Conservation (phyloP, 2,329 filamentous ascomycete genomes). For the Arthroderma uncinatum region DNA sequence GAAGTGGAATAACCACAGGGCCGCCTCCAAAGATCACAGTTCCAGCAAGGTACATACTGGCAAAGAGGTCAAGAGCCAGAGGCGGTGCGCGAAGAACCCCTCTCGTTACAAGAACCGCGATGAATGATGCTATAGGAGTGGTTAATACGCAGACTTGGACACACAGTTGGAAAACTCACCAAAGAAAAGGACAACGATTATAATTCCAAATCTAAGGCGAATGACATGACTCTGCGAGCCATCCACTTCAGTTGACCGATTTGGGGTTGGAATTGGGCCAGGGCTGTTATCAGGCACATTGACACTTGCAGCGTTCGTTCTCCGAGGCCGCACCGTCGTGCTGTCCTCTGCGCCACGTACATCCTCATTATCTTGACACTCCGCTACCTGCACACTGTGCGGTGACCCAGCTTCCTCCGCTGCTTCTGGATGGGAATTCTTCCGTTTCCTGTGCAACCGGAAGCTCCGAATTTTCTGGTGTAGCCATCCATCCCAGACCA, state of each 20-base stretch:
- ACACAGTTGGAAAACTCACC: slow-evolving; percentile 19
- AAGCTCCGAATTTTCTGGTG: slow-evolving; percentile 29
- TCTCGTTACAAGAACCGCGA: slow-evolving; percentile 45
- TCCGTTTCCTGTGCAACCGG: background rate
- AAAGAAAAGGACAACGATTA: slow-evolving; percentile 40
- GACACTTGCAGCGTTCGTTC: background rate
- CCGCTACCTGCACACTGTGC: slow-evolving; percentile 7
- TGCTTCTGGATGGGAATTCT: background rate
- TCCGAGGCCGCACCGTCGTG: background rate
- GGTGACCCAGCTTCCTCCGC: slow-evolving; percentile 11
- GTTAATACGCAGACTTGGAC: background rate
- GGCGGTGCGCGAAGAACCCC: slow-evolving; percentile 31
- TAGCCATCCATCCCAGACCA: slow-evolving; percentile 48
- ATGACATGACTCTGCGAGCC: slow-evolving; percentile 13
- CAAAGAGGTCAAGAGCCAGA: slow-evolving; percentile 50
- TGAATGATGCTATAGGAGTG: slow-evolving; percentile 39
- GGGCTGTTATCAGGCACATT: background rate
- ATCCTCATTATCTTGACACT: background rate
- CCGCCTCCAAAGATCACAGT: slow-evolving; percentile 58
- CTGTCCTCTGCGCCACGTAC: background rate
- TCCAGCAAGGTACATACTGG: slow-evolving; percentile 62
- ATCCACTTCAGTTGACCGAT: background rate
- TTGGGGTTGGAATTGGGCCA: background rate
- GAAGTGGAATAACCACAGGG: slow-evolving; percentile 53
- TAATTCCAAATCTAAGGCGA: slow-evolving; percentile 12